phyloP scores from a whole-genome alignment of 2,329 filamentous ascomycete genomes.

The Annulohypoxylon truncatum region DNA sequence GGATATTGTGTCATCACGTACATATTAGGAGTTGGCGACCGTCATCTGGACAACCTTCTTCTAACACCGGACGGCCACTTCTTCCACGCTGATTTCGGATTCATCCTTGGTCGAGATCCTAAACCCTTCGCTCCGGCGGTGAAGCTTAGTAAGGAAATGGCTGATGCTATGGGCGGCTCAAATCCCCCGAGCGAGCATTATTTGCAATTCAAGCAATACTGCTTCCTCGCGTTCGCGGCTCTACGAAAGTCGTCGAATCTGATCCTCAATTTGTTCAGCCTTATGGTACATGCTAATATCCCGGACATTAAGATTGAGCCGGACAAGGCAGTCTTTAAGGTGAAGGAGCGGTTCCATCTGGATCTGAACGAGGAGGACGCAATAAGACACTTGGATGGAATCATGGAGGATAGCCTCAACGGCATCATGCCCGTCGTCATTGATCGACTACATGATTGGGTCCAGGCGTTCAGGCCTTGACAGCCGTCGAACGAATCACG shows the following conservation, averaged over 20 bases:
- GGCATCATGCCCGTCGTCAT: slow-evolving; percentile 94
- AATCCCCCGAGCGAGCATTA: slow-evolving; percentile 77
- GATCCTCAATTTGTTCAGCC: slow-evolving; percentile 92
- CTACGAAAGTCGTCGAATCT: slow-evolving; percentile 89
- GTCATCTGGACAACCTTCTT: slow-evolving; percentile 94
- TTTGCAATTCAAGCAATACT: slow-evolving; percentile 91
- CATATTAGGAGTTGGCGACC: slow-evolving; percentile 93
- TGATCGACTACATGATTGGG: slow-evolving; percentile 92
- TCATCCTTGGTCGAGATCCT: slow-evolving; percentile 95
- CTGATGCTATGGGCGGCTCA: slow-evolving; percentile 95
- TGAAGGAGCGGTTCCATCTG: slow-evolving; percentile 92
- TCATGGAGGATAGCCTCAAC: slow-evolving; percentile 91
- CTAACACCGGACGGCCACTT: slow-evolving; percentile 92
- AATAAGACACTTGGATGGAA: slow-evolving; percentile 83
- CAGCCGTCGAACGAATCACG: not conserved
- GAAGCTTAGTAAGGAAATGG: slow-evolving; percentile 98
- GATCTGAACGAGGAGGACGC: slow-evolving; percentile 94
- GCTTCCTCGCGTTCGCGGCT: slow-evolving; percentile 93
- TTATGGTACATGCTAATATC: slow-evolving; percentile 98
- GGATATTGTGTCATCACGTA: slow-evolving; percentile 99
- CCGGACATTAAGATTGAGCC: slow-evolving; percentile 93
- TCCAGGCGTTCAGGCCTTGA: slow-evolving; percentile 81
- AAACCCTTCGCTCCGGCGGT: slow-evolving; percentile 97
- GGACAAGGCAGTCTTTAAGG: slow-evolving; percentile 93
- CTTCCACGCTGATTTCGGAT: slow-evolving; percentile 98